Percentiles rank a stretch among this genome's conserved stretches.
Conservation (phyloP, 2,329 filamentous ascomycete species). For the Ophiocordyceps camponoti-floridani region DNA sequence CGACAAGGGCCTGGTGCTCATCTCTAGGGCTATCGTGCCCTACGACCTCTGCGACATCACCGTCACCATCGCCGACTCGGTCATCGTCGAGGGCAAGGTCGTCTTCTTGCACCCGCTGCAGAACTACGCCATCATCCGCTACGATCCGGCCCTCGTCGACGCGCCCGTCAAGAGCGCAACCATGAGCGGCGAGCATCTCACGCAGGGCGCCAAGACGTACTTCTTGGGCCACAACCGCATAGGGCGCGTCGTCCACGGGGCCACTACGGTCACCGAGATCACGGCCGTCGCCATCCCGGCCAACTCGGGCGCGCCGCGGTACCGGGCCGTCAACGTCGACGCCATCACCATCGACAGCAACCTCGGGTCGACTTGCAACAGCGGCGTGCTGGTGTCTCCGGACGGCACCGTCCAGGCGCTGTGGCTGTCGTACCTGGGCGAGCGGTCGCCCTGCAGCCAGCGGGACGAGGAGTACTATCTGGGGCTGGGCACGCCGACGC, state of each 20-base stretch:
- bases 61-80: conserved; percentile 89
- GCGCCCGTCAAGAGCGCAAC: conserved; percentile 82
- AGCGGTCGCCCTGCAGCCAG: conserved; percentile 58
- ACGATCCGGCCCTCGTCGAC: conserved; percentile 83
- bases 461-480: conserved; percentile 96
- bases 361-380: conserved; percentile 79
- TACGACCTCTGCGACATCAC: conserved; percentile 95
- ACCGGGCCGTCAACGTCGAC: conserved; percentile 88
- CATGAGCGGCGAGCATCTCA: conserved; percentile 64
- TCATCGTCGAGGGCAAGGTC: conserved; percentile 85
- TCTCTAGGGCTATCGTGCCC: conserved; percentile 84
- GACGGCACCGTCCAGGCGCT: conserved; percentile 88
- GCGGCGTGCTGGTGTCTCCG: conserved; percentile 75
- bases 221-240: conserved; percentile 99
- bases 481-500: conserved; percentile 71
- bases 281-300: conserved; percentile 93
- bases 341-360: conserved; percentile 94
- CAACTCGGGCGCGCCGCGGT: conserved; percentile 78
- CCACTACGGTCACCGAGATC: conserved; percentile 91
- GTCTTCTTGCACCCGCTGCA: conserved; percentile 92
- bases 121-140: conserved; percentile 91
- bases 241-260: conserved; percentile 77
- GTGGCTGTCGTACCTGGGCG: conserved; percentile 93
- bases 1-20: conserved; percentile 83
- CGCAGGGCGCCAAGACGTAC: conserved; percentile 83